Evolutionary conservation across 495 filamentous ascomycete genomes (phyloP).

Genomic region (Neurospora pannonica): DNA sequence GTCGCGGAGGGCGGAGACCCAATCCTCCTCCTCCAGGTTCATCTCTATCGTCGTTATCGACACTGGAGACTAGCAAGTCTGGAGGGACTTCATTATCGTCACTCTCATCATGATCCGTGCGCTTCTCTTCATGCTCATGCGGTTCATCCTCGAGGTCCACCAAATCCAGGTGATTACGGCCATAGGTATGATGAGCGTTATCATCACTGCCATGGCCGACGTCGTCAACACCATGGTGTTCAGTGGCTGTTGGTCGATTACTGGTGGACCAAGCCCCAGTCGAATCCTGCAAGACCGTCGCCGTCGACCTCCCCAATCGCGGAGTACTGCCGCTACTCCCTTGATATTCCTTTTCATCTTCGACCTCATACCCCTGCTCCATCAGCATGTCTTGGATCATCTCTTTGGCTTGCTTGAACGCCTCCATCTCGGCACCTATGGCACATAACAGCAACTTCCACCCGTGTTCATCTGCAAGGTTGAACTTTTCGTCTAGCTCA

Average conservation of each 20-base stretch:
- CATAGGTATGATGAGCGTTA: constrained; percentile 10
- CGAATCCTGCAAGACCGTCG: background rate
- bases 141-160: constrained; percentile 22
- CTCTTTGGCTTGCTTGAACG: constrained; percentile 58
- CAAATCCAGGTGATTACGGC: constrained; percentile 25
- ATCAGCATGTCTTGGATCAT: constrained; percentile 42
- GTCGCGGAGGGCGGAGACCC: background rate
- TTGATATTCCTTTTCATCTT: constrained; percentile 5
- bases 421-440: constrained; percentile 81
- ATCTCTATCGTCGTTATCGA: background rate
- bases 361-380: constrained; percentile 1
- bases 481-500: constrained; percentile 51
- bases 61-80: constrained; percentile 8
- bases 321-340: constrained; percentile 5
- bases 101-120: constrained; percentile 6
- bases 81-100: constrained; percentile 18
- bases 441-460: constrained; percentile 89
- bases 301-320: constrained; percentile 9
- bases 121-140: constrained; percentile 18
- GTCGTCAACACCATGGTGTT: background rate
- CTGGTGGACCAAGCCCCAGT: background rate
- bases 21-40: background rate
- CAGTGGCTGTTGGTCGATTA: background rate
- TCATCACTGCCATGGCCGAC: constrained; percentile 4
- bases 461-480: constrained; percentile 50